Base-by-base conservation (phyloP, 306 rosid genomes). In the Clitoria ternatea region DNA sequence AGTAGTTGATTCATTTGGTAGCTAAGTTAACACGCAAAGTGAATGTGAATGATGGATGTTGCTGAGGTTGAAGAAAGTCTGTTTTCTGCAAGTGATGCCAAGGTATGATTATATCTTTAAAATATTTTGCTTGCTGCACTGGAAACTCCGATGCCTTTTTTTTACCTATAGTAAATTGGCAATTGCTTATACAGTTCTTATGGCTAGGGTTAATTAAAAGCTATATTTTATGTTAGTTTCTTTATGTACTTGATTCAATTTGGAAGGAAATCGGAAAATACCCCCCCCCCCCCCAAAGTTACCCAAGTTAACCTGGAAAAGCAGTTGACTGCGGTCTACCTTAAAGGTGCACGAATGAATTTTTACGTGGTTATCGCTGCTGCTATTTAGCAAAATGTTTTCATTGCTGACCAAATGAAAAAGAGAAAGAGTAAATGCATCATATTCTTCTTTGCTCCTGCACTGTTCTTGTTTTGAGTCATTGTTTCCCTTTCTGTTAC, bases 1-100 rank as follows among this genome's bases (percentile, higher is more conserved):
- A 76, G 73, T 80, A 83, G 84, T 80, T 69, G 81, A 82, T 80
- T 75, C 66, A 47, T 56, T 70, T 81, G 54, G 72, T 61, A 23
- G 61, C 24, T 17, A 56, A 57, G 66, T 57, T 57, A 37, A 10
- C 49, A 49, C 71, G 26, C 22, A 37, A 48, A 18, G 62, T 20
- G 75, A 56, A 66, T 77, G 75, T 36, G 69, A 80, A 82, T 59
- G 45, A 95, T 95, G 99, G 96, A 95, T 78, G 65, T 80, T 67
- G 26, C 61, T 0, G 97, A 87, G 81, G 88, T 87, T 47, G 96
- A 95, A 77, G 99, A 91, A 76, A 91, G 77, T 82, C 67, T 87
- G 50, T 86, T 91, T 69, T 86, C 92, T 6, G 81, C 86, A 55
- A 83, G 88, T 72, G 99, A 91, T 74, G 97, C 97, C 62, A 95